Percentiles rank a stretch among this genome's conserved stretches.
These are phyloP conservation scores for Trichoderma sp. DNA, from an alignment of 2,329 filamentous ascomycete genomes.

Conservation along the genomic window DNA sequence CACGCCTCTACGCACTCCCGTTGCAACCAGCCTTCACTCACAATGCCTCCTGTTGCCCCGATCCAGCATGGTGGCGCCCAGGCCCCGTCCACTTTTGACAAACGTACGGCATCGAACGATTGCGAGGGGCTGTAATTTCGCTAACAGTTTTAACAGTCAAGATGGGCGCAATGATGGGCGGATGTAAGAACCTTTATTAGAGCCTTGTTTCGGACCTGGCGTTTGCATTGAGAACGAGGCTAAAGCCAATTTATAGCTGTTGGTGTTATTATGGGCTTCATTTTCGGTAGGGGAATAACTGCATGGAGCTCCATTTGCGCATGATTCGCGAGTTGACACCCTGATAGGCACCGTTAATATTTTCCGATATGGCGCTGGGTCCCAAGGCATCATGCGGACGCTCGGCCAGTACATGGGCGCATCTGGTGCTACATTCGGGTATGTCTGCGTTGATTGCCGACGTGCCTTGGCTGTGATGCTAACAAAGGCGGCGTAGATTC, in stretches of 20 bases:
- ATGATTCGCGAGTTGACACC: constrained; percentile 10
- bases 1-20: background rate
- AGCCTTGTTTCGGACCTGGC: background rate
- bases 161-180: constrained; percentile 98
- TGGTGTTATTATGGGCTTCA: constrained; percentile 94
- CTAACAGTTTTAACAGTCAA: constrained; percentile 52
- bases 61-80: constrained; percentile 44
- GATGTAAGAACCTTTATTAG: constrained; percentile 68
- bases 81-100: constrained; percentile 57
- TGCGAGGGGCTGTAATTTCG: constrained; percentile 22
- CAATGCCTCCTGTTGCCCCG: constrained; percentile 47
- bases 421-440: constrained; percentile 92
- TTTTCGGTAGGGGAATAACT: constrained; percentile 69
- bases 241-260: constrained; percentile 65
- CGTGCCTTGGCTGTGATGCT: constrained; percentile 16
- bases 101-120: constrained; percentile 45
- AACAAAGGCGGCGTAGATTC: constrained; percentile 56
- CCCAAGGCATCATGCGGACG: constrained; percentile 91
- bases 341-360: constrained; percentile 82
- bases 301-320: background rate
- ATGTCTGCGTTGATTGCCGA: background rate
- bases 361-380: constrained; percentile 89
- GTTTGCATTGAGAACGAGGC: constrained; percentile 25
- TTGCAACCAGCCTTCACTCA: constrained; percentile 8
- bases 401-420: constrained; percentile 96